These are phyloP conservation scores for Petunia axillaris DNA, from an alignment of 257 asterid species.

Conservation along the genomic window DNA sequence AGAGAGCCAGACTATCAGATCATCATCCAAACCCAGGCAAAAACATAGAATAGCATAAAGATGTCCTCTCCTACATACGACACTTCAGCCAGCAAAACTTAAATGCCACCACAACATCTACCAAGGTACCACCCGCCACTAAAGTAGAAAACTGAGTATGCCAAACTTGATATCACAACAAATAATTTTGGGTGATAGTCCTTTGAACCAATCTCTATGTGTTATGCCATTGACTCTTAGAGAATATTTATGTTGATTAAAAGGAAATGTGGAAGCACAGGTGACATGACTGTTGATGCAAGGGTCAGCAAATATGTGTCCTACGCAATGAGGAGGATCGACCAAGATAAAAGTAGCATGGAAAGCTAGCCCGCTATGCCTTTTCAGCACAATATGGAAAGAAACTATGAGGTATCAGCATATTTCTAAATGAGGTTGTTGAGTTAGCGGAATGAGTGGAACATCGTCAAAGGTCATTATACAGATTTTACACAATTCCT, in stretches of 20 bases:
- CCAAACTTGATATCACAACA: not conserved
- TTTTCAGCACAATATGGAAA: not conserved
- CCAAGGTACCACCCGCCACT: not conserved
- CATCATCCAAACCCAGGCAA: constrained; percentile 4
- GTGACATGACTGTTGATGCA: not conserved
- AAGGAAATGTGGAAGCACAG: not conserved
- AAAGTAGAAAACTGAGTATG: not conserved
- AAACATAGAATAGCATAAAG: not conserved
- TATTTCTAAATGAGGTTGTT: not conserved
- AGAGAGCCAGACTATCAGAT: not conserved
- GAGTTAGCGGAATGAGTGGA: not conserved
- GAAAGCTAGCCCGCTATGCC: not conserved
- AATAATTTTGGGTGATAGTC: not conserved
- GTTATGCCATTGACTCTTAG: not conserved
- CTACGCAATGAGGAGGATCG: not conserved
- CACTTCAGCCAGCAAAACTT: not conserved
- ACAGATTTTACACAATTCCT: not conserved
- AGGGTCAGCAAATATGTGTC: not conserved
- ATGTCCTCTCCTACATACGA: constrained; percentile 6
- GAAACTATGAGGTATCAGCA: not conserved
- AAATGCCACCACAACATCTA: constrained; percentile 14
- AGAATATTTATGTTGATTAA: not conserved
- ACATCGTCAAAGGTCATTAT: not conserved
- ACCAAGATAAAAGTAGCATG: not conserved
- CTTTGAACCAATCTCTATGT: not conserved